These are phyloP conservation scores for Geotrichum klebahnii DNA, from an alignment of 1,139 yeast genomes.

Conservation along the genomic window DNA sequence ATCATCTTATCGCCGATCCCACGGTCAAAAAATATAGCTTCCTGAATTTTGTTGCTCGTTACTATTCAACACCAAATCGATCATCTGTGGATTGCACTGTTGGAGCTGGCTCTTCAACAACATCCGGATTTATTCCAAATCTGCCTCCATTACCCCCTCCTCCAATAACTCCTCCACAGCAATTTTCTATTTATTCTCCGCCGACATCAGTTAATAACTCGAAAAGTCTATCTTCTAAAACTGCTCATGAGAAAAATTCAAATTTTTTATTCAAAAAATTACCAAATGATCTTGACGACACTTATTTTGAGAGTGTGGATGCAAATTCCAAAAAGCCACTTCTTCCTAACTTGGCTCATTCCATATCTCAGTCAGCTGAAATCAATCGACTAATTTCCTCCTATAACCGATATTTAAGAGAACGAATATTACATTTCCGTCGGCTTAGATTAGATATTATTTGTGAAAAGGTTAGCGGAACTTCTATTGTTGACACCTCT, in stretches of 20 bases:
- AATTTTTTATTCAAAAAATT: too few species aligned
- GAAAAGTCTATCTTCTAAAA: too few species aligned
- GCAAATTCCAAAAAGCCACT: constrained; percentile 9
- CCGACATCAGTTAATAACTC: too few species aligned
- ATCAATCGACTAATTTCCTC: constrained; percentile 24
- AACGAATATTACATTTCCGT: constrained; percentile 27
- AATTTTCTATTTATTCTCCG: too few species aligned
- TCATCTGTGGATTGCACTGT: constrained; percentile 22
- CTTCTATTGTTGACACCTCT: constrained; percentile 25
- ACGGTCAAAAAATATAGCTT: constrained; percentile 18
- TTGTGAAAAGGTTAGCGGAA: constrained; percentile 26
- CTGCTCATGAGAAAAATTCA: too few species aligned
- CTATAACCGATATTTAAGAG: constrained; percentile 30
- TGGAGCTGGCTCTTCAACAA: constrained; percentile 14
- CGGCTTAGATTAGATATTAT: constrained; percentile 29
- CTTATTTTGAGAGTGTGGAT: constrained; percentile 10
- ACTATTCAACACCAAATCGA: constrained; percentile 21
- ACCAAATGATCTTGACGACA: constrained; percentile 14
- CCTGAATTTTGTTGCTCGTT: constrained; percentile 14
- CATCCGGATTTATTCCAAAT: constrained; percentile 20
- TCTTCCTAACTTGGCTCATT: constrained; percentile 24
- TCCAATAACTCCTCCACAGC: not conserved
- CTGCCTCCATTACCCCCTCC: constrained; percentile 6
- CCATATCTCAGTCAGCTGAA: constrained; percentile 21
- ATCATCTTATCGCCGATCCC: constrained; percentile 28